These are phyloP conservation scores for Cyberlindnera veronae DNA, from an alignment of 805 yeast species.

Conservation along the genomic window DNA sequence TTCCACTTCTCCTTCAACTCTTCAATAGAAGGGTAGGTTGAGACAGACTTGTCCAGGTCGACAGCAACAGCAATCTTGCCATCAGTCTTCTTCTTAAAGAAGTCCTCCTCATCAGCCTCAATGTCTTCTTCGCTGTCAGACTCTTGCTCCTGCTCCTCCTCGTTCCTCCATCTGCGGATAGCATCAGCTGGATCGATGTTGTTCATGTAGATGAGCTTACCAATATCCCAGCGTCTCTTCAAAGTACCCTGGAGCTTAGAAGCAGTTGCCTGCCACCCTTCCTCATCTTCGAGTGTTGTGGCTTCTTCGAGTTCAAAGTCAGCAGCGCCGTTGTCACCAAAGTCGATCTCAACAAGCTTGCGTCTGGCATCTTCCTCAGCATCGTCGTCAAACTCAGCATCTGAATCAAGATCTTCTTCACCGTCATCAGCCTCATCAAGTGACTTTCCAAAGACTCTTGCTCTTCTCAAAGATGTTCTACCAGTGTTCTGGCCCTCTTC, in stretches of 20 bases:
- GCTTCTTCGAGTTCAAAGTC: constrained; percentile 49
- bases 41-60: constrained; percentile 37
- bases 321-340: constrained; percentile 32
- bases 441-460: constrained; percentile 54
- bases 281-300: constrained; percentile 44
- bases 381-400: constrained; percentile 38
- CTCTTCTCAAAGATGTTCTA: constrained; percentile 59
- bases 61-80: constrained; percentile 27
- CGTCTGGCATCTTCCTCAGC: constrained; percentile 39
- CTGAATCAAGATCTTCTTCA: constrained; percentile 40
- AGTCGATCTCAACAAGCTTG: constrained; percentile 46
- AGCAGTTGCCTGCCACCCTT: constrained; percentile 48
- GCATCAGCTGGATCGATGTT: constrained; percentile 74
- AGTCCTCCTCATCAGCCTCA: constrained; percentile 46
- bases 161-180: constrained; percentile 65
- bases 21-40: constrained; percentile 38
- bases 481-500: constrained; percentile 46
- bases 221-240: constrained; percentile 70
- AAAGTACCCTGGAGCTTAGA: constrained; percentile 52
- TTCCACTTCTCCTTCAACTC: constrained; percentile 45
- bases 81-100: constrained; percentile 51
- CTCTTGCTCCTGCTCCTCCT: constrained; percentile 40
- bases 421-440: constrained; percentile 44
- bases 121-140: constrained; percentile 37
- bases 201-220: constrained; percentile 74